These are phyloP conservation scores for Ophioceras dolichostomum DNA, from an alignment of 2,329 filamentous ascomycete genomes.

Conservation along the genomic window DNA sequence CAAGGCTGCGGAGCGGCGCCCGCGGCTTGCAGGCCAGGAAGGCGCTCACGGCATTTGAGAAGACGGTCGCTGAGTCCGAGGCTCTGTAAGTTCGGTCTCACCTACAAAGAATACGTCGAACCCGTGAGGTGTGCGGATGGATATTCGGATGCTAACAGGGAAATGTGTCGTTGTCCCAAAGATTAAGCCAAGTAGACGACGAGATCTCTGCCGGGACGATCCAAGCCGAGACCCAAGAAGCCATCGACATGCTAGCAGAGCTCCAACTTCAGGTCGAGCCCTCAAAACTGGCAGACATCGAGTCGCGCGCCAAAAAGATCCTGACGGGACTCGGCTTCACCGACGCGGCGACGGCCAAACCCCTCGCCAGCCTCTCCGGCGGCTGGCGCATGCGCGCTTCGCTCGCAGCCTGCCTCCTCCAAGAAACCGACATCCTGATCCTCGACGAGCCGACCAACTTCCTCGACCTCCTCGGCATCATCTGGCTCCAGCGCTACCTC, in stretches of 20 bases:
- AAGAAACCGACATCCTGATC: slow-evolving; percentile 65
- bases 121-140: no score
- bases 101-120: background rate
- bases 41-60: slow-evolving; percentile 56
- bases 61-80: slow-evolving; percentile 46
- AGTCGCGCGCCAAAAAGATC: slow-evolving; percentile 33
- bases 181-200: slow-evolving; percentile 36
- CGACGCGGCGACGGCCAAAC: slow-evolving; percentile 29
- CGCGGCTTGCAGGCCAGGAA: slow-evolving; percentile 68
- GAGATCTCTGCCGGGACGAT: slow-evolving; percentile 44
- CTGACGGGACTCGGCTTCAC: slow-evolving; percentile 7
- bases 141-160: no score
- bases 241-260: slow-evolving; percentile 55
- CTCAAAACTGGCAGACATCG: slow-evolving; percentile 45
- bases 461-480: slow-evolving; percentile 68
- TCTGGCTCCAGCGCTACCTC: slow-evolving; percentile 73
- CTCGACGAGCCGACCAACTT: slow-evolving; percentile 85
- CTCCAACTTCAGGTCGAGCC: slow-evolving; percentile 58
- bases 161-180: no score
- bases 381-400: slow-evolving; percentile 64
- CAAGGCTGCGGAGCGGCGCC: slow-evolving; percentile 60
- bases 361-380: slow-evolving; percentile 57
- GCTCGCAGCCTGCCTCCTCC: slow-evolving; percentile 53
- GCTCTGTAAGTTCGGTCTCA: slow-evolving; percentile 25
- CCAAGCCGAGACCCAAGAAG: slow-evolving; percentile 55